Evolutionary conservation across 208 protist species (phyloP), one percentile per base, ranked within the genome.

Genomic region (Leishmania guyanensis): DNA sequence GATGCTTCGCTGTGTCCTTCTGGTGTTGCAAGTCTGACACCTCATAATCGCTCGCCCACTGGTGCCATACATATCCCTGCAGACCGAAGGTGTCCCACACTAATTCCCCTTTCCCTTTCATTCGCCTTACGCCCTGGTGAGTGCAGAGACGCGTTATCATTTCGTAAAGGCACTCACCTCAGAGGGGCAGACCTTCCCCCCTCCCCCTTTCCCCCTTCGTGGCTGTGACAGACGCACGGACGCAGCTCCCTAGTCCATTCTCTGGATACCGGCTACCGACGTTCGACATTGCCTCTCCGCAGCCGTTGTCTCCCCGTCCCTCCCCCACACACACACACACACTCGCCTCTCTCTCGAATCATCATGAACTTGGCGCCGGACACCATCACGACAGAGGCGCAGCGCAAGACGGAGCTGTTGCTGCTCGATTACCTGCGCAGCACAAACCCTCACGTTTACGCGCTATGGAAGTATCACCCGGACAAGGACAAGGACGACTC

Each of bases 341-440:
- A 46, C 43, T 46, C 43, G 43, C 43, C 72, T 43, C 58, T 43
- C 26, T 62, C 29, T 33, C 29, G 5, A 17, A 5, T 22, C 8
- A 71, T 16, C 20, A 87, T 87, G 84, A 79, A 80, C 48, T 51
- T 87, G 26, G 76, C 84, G 16, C 81, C 80, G 22, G 81, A 82
- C 5, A 91, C 89, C 10, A 29, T 56, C 33, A 93, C 90, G 4
- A 88, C 85, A 36, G 72, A 77, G 51, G 83, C 85, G 33, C 92
- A 95, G 84, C 86, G 92, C 70, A 88, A 88, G 51, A 89, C 90
- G 17, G 92, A 95, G 79, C 81, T 93, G 46, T 75, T 82, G 20
- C 77, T 95, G 72, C 83, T 95, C n/a, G 72, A 83, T 22, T 88
- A 90, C 39, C 77, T 93, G n/a, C 77, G 77, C 53, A 56, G 77